These are phyloP conservation scores for Berberis vulgaris DNA, from an alignment of 164 flowering plant genomes.

Conservation along the genomic window DNA sequence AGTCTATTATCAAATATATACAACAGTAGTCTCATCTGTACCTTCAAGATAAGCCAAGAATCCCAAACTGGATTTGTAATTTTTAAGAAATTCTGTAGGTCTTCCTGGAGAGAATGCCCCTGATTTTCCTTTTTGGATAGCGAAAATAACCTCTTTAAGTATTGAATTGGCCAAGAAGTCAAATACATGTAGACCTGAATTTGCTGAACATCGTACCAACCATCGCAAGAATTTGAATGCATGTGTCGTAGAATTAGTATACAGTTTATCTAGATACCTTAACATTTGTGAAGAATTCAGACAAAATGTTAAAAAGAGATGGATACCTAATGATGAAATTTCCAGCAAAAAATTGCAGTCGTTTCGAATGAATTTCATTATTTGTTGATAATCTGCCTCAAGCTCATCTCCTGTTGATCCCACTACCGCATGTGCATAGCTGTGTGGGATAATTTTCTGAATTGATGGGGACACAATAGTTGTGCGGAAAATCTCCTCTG, in stretches of 20 bases:
- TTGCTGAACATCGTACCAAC: constrained; percentile 50
- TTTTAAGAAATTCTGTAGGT: constrained; percentile 74
- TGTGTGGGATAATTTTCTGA: constrained; percentile 53
- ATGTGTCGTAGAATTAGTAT: no score
- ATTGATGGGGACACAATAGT: constrained; percentile 66
- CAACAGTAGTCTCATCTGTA: constrained; percentile 15
- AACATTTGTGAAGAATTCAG: not conserved
- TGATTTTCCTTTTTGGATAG: constrained; percentile 87
- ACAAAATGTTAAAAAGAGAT: not conserved
- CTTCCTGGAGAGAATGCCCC: constrained; percentile 97
- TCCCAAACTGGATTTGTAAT: constrained; percentile 78
- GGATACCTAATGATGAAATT: constrained; percentile 66
- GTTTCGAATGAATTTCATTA: constrained; percentile 50
- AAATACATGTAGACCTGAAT: constrained; percentile 92
- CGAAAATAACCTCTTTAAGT: constrained; percentile 79
- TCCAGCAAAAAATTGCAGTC: constrained; percentile 81
- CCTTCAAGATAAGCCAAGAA: constrained; percentile 89
- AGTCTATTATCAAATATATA: not conserved
- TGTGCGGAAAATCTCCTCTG: constrained; percentile 84
- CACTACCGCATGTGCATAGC: constrained; percentile 28
- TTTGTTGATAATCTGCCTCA: constrained; percentile 60
- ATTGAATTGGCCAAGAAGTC: constrained; percentile 95
- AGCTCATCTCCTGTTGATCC: constrained; percentile 67
- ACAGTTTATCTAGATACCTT: no score
- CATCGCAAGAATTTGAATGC: constrained; percentile 1